Evolutionary conservation across 805 yeast species (phyloP), one percentile per base, ranked within the genome.

Genomic region (Komagataella ulmi): DNA sequence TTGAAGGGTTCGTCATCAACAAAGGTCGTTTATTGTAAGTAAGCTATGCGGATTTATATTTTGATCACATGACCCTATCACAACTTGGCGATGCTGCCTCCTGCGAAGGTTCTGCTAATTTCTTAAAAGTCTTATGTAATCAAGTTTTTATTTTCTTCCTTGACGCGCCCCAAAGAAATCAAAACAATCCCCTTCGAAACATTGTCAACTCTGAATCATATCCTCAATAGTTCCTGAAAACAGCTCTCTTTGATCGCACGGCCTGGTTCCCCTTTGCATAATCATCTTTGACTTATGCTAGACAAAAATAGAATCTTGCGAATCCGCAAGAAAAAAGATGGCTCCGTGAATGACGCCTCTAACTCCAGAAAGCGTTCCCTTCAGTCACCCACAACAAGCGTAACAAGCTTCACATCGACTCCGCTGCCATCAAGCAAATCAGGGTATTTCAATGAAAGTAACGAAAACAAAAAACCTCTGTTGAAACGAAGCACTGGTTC

Each of bases 1-100:
- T 93, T 47, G 97, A 93, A 59, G 89, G 85, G 0, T 88, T 91
- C 65, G 96, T 93, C 6, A 75, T 85, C 50, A 86, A 88, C 68
- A 84, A 85, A 65, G 96, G 96, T 50, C 73, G 80, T 18, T 30
- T 51, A 7, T 46, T 48, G 8, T 50, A 36, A 46, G 24, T 21
- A 12, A 19, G 7, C 6, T 24, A 48, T 30, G 18, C 36, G n/a
- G 45, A 12, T n/a, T 24, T n/a, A 19, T 8, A 3, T 3, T 3
- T 14, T 12, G 12, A n/a, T 30, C 40, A 30, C 40, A 30, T 30
- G 40, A 30, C 40, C 40, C 40, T 3, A 14, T 10, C 40, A 30
- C 14, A 30, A 4, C 40, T 14, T 7, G 40, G 40, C 40, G 14
- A 14, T 30, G 40, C 14, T 14, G 40, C 14, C 40, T 14, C 14